Base-by-base conservation (phyloP, 2,329 filamentous ascomycete species). In the Ceratocystis albifundus region DNA sequence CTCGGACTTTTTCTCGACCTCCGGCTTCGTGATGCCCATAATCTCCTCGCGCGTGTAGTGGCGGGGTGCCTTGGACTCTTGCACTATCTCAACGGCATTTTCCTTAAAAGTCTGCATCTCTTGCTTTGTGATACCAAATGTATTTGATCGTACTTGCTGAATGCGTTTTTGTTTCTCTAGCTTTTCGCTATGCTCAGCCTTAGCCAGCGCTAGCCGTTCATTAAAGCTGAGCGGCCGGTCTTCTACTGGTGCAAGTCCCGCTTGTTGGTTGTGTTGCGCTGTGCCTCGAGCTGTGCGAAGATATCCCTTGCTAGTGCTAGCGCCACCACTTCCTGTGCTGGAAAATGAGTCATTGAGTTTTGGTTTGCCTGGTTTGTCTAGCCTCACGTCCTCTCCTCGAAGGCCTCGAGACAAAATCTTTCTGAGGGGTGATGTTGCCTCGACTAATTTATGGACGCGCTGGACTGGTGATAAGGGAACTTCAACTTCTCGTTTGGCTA, bases 181-280 rank as follows among this genome's bases (percentile, higher is more conserved):
- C 32, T 79, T 79, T 15, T 75, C 76, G 1, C 73, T 74, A 67
- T 87, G 85, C 53, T 85, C 79, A 1, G 74, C 76, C 69, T 85
- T 84, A 46, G 85, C 87, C 62, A 89, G 85, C 0, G 89, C 87
- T 68, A 99, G 83, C 61, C 92, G 82, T 74, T 97, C 91, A 72
- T 89, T 96, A 75, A 97, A 99, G 65, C 84, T 84, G 66, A 79
- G 71, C 3, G 81, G 78, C 22, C 78, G 76, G 32, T 65, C 65
- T 50, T 67, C 67, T 15, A 62, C n/a, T 1, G 65, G 36, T 6
- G 57, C 32, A 17, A 65, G 45, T 10, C 5, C 62, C 17, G 44
- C 30, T 48, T 25, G 32, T 8, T 30, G 12, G 48, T 63, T 68
- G 12, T 61, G 57, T 50, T 65, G 63, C 17, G 57, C 64, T 2